Evolutionary conservation across 495 filamentous ascomycete genomes (phyloP).

Genomic region (Penicillium steckii): DNA sequence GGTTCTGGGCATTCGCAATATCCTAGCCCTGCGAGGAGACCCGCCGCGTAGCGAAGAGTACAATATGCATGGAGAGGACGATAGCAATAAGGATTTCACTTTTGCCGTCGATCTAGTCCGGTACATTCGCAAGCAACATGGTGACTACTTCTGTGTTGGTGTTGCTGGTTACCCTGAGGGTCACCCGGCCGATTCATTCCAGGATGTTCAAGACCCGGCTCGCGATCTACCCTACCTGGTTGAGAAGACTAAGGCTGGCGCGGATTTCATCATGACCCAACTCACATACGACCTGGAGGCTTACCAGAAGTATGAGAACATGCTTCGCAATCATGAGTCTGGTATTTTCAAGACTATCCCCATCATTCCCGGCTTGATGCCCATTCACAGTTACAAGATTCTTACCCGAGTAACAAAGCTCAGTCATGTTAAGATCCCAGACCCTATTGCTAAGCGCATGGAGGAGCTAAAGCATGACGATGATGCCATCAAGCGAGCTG

Average conservation of each 20-base stretch:
- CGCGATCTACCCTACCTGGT: constrained; percentile 87
- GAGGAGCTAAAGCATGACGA: constrained; percentile 85
- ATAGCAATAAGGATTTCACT: constrained; percentile 76
- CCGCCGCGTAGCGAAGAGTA: constrained; percentile 90
- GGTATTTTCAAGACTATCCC: constrained; percentile 83
- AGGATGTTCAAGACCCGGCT: constrained; percentile 71
- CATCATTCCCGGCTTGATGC: constrained; percentile 96
- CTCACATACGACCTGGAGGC: constrained; percentile 88
- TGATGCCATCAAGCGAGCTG: constrained; percentile 73
- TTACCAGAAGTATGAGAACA: constrained; percentile 75
- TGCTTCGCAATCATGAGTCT: constrained; percentile 77
- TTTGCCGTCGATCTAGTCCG: constrained; percentile 89
- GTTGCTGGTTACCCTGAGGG: constrained; percentile 95
- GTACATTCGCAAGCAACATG: constrained; percentile 82
- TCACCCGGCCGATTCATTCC: constrained; percentile 86
- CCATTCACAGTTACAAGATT: constrained; percentile 95
- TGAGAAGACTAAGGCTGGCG: constrained; percentile 87
- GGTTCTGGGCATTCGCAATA: constrained; percentile 89
- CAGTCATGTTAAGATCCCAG: constrained; percentile 80
- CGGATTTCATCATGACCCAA: constrained; percentile 99
- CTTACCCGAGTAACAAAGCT: constrained; percentile 93
- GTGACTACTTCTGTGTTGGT: constrained; percentile 95
- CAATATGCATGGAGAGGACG: constrained; percentile 58
- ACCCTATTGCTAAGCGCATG: constrained; percentile 63
- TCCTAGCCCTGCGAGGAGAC: constrained; percentile 91